These are phyloP conservation scores for Pleurotus cornucopiae DNA, from an alignment of 768 basidiomycete genomes.

Conservation along the genomic window DNA sequence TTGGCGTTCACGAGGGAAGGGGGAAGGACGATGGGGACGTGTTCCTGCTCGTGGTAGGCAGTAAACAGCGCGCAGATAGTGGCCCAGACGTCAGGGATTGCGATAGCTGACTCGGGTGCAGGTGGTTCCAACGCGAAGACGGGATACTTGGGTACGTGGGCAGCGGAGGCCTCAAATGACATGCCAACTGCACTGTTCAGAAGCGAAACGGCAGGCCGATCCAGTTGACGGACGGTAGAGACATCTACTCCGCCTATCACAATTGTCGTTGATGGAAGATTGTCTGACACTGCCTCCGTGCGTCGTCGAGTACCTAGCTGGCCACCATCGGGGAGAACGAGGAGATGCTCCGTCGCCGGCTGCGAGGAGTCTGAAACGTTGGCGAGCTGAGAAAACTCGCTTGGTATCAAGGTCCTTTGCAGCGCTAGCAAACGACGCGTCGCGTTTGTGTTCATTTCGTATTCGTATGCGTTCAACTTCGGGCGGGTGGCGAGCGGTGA, in stretches of 20 bases:
- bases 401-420: not conserved
- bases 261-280: not conserved
- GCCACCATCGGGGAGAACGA: constrained; percentile 1
- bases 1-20: constrained; percentile 20
- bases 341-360: not conserved
- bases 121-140: constrained; percentile 19
- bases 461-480: not conserved
- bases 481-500: not conserved
- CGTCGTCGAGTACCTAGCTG: not conserved
- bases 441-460: not conserved
- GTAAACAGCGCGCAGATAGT: constrained; percentile 38
- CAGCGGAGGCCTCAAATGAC: constrained; percentile 21
- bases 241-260: not conserved
- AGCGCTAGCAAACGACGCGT: not conserved
- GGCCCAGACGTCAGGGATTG: constrained; percentile 34
- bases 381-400: not conserved
- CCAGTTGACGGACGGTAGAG: not conserved
- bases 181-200: constrained; percentile 25
- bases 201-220: constrained; percentile 11
- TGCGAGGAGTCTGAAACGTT: not conserved
- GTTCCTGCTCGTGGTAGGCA: constrained; percentile 31
- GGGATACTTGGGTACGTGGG: constrained; percentile 24
- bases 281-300: not conserved
- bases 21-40: constrained; percentile 34
- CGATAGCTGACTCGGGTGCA: constrained; percentile 12